phyloP scores from a whole-genome alignment of 331 rosid species.

The Rosa hybrid region DNA sequence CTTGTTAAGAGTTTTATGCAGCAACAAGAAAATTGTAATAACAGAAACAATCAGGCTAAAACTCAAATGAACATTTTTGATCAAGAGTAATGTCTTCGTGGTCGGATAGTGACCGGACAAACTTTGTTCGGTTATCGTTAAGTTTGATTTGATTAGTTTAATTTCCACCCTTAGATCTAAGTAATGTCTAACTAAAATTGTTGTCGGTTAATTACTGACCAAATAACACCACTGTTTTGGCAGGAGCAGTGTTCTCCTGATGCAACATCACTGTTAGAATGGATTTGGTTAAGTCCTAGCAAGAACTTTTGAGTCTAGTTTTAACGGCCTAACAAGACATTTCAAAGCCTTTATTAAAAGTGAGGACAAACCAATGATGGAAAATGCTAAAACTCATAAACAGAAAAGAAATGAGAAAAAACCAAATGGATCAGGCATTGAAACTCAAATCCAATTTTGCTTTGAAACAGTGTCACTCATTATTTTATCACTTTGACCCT shows the following conservation, averaged over 20 bases:
- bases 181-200: neutral
- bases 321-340: neutral
- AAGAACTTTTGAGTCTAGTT: neutral
- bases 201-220: neutral
- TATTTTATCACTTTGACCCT: neutral
- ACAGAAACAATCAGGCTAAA: neutral
- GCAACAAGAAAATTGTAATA: neutral
- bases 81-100: neutral
- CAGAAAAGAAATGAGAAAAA: neutral
- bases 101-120: neutral
- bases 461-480: neutral
- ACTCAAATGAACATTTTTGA: neutral
- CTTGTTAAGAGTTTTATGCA: neutral
- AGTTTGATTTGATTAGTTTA: neutral
- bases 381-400: neutral
- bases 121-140: neutral
- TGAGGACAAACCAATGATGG: neutral
- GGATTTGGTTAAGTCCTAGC: neutral
- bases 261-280: too few species aligned
- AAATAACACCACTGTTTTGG: neutral
- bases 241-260: neutral
- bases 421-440: neutral
- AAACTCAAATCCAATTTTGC: neutral
- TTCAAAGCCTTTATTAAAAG: neutral
- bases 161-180: neutral